Percentiles rank a stretch among this genome's conserved stretches.
These are phyloP conservation scores for Helianthus annuus DNA, from an alignment of 129 eudicot species.

Conservation along the genomic window HanXRQr2.0-SUNRISE NC_035439.2:123726493-123726992, in stretches of 20 bases:
- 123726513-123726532: not conserved
- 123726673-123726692: too few relatives aligned
- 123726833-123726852: too few relatives aligned
- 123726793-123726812: too few relatives aligned
- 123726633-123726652: constrained; percentile 61
- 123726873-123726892: too few relatives aligned
- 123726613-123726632: constrained; percentile 90
- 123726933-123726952: not conserved
- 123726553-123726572: constrained; percentile 3
- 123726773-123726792: too few relatives aligned
- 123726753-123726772: too few relatives aligned
- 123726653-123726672: too few relatives aligned
- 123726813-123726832: too few relatives aligned
- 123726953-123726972: constrained; percentile 23
- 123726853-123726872: too few relatives aligned
- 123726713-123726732: too few relatives aligned
- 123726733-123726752: too few relatives aligned
- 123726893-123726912: not conserved
- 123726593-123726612: constrained; percentile 97
- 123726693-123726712: too few relatives aligned
- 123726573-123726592: constrained; percentile 7
- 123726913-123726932: not conserved
- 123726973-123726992: constrained; percentile 89
- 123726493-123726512: constrained; percentile 26
- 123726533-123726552: constrained; percentile 3